Evolutionary conservation across 345 rosid genomes (phyloP).

Genomic region (Cardamine occulta): DNA sequence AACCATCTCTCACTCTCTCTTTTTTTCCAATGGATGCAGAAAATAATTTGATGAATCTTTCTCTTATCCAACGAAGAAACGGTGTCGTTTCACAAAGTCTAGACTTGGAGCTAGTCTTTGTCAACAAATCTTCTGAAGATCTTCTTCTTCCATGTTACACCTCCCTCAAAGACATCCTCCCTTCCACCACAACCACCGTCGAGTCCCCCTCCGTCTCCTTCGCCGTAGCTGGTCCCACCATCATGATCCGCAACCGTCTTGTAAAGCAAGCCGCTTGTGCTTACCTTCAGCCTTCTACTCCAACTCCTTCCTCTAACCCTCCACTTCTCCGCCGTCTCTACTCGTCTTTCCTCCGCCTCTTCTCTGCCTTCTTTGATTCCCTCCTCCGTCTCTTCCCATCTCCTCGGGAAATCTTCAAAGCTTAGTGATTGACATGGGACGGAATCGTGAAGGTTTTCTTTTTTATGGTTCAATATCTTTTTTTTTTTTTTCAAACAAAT

Average conservation of each 20-base stretch:
- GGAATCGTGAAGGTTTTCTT: slow-evolving; percentile 17
- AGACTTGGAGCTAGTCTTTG: slow-evolving; percentile 48
- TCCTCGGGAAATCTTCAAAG: slow-evolving; percentile 26
- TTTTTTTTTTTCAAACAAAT: background rate
- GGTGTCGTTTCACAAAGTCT: slow-evolving; percentile 33
- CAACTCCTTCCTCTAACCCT: slow-evolving; percentile 52
- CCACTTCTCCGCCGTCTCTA: slow-evolving; percentile 54
- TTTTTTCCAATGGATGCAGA: slow-evolving; percentile 35
- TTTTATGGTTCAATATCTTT: background rate
- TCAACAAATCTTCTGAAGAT: slow-evolving; percentile 37
- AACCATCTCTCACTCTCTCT: slow-evolving; percentile 13
- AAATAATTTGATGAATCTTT: slow-evolving; percentile 28
- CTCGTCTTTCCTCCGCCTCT: slow-evolving; percentile 47
- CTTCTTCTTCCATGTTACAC: slow-evolving; percentile 53
- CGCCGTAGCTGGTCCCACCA: slow-evolving; percentile 34
- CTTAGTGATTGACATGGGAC: slow-evolving; percentile 13
- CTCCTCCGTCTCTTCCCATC: slow-evolving; percentile 37
- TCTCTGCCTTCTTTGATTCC: slow-evolving; percentile 30
- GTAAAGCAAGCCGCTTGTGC: slow-evolving; percentile 96
- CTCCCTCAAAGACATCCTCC: slow-evolving; percentile 79
- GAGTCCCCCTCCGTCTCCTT: slow-evolving; percentile 60
- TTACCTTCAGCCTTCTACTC: slow-evolving; percentile 81
- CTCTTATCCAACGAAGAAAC: slow-evolving; percentile 44
- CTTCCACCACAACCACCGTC: slow-evolving; percentile 46
- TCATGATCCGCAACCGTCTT: slow-evolving; percentile 84